Conservation (phyloP, 176 grass and related monocot genomes). For the Tillandsia fasciculata region DNA sequence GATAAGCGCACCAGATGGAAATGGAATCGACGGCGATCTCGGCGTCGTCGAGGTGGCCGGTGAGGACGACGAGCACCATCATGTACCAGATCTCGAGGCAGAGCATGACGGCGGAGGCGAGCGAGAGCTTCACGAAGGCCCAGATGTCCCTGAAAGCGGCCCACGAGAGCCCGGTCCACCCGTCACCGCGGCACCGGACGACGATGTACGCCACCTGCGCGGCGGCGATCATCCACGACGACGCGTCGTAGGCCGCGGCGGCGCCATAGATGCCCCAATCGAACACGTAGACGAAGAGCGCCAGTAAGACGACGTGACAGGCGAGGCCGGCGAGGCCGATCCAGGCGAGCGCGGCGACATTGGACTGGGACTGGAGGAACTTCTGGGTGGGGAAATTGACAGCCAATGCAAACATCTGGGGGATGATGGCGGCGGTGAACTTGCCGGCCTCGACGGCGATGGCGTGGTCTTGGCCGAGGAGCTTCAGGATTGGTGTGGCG, state of each 20-base stretch:
- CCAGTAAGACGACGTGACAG: slow-evolving; percentile 38
- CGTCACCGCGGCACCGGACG: slow-evolving; percentile 32
- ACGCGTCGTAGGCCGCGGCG: slow-evolving; percentile 45
- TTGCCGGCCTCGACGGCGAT: slow-evolving; percentile 46
- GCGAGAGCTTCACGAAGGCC: slow-evolving; percentile 57
- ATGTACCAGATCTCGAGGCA: slow-evolving; percentile 93
- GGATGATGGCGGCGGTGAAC: slow-evolving; percentile 54
- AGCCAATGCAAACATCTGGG: slow-evolving; percentile 77
- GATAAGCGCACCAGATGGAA: slow-evolving; percentile 49
- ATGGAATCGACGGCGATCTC: slow-evolving; percentile 84
- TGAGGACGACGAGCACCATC: slow-evolving; percentile 87
- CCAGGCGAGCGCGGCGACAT: slow-evolving; percentile 52
- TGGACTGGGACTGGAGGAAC: slow-evolving; percentile 90
- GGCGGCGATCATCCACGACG: slow-evolving; percentile 34
- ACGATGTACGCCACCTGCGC: slow-evolving; percentile 62
- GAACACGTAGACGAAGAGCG: slow-evolving; percentile 44
- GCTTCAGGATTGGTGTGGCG: slow-evolving; percentile 31
- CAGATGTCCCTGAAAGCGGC: slow-evolving; percentile 45
- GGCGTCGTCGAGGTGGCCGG: slow-evolving; percentile 67
- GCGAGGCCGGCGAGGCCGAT: slow-evolving; percentile 42
- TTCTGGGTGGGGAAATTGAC: slow-evolving; percentile 80
- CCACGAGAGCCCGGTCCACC: slow-evolving; percentile 56
- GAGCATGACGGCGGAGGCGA: slow-evolving; percentile 72
- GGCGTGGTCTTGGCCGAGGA: slow-evolving; percentile 52
- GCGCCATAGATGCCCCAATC: slow-evolving; percentile 49